phyloP scores from a whole-genome alignment of 345 rosid species.

The Sisymbrium irio region DNA sequence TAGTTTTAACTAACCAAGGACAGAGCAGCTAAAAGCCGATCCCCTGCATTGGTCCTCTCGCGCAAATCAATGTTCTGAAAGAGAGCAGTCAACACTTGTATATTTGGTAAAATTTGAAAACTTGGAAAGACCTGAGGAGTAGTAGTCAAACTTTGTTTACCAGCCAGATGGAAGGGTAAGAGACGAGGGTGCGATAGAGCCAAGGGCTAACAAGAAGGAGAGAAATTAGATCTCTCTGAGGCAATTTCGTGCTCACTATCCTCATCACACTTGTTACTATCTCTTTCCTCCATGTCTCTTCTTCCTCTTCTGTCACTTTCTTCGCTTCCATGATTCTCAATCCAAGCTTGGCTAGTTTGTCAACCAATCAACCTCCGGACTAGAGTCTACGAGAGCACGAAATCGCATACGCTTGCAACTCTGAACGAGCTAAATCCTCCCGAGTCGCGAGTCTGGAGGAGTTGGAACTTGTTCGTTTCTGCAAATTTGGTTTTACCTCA shows the following conservation, averaged over 20 bases:
- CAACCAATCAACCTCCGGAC: not conserved
- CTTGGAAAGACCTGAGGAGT: constrained; percentile 2
- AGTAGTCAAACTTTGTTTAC: constrained; percentile 35
- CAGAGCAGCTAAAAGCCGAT: constrained; percentile 66
- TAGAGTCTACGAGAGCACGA: not conserved
- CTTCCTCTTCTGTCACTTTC: constrained; percentile 36
- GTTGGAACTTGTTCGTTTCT: not conserved
- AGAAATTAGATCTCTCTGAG: constrained; percentile 64
- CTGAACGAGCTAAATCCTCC: not conserved
- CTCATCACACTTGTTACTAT: constrained; percentile 66
- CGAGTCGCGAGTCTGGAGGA: not conserved
- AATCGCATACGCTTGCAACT: not conserved
- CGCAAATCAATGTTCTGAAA: constrained; percentile 69
- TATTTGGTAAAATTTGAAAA: not conserved
- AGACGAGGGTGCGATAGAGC: constrained; percentile 59
- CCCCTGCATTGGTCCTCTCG: constrained; percentile 75
- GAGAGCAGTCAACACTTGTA: constrained; percentile 25
- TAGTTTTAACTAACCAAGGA: constrained; percentile 51
- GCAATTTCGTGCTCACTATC: constrained; percentile 63
- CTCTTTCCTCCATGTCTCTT: constrained; percentile 63
- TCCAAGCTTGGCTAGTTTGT: not conserved
- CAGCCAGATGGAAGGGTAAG: constrained; percentile 67
- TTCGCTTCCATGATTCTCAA: constrained; percentile 29
- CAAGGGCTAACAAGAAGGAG: constrained; percentile 73
- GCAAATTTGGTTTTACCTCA: not conserved